phyloP scores from a whole-genome alignment of 495 filamentous ascomycete genomes.

The Aspergillus bertholletiae region DNA sequence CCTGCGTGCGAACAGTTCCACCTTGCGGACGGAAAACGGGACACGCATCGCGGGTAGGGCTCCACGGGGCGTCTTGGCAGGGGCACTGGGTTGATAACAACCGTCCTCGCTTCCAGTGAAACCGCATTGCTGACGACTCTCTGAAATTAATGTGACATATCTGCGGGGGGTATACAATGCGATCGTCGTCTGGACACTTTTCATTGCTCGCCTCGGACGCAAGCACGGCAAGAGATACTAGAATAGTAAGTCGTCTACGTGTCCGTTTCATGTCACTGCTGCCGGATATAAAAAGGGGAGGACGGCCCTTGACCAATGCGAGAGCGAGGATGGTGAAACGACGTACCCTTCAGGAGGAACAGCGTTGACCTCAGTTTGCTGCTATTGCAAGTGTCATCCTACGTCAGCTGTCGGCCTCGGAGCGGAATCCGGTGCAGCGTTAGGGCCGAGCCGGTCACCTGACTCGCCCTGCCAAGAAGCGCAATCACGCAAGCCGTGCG shows the following conservation, averaged over 20 bases:
- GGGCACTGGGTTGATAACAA: not conserved
- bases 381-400: too few species aligned
- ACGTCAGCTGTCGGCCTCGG: not conserved
- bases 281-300: not conserved
- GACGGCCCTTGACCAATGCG: not conserved
- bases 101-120: not conserved
- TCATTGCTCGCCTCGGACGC: too few species aligned
- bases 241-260: not conserved
- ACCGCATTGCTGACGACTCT: not conserved
- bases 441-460: not conserved
- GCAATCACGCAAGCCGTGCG: constrained; percentile 25
- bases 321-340: not conserved
- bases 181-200: not conserved
- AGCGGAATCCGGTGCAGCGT: not conserved
- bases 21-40: constrained; percentile 1
- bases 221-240: not conserved
- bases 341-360: not conserved
- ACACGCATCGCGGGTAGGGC: not conserved
- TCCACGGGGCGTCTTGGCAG: not conserved
- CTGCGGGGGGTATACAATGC: not conserved
- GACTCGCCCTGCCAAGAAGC: not conserved
- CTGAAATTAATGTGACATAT: not conserved
- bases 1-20: constrained; percentile 1
- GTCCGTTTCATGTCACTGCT: not conserved
- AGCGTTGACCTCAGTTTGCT: not conserved